Evolutionary conservation across 371 early-diverging fungal genomes (phyloP), one percentile per base, ranked within the genome.

Genomic region (Mucor sp.): DNA sequence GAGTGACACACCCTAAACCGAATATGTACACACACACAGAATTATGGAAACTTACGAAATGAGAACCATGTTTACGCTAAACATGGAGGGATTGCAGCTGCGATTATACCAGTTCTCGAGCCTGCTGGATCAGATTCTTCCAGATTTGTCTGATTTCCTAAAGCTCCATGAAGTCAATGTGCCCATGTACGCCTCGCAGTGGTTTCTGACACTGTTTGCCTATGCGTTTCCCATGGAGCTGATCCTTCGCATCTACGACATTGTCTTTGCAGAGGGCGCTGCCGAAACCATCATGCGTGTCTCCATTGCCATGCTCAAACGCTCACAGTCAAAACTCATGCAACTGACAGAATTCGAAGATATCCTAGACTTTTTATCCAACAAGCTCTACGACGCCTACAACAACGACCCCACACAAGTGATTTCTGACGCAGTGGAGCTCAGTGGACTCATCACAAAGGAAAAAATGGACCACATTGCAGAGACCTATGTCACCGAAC

Each of bases 131-230:
- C 95, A 96, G 66, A 74, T 85, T 25, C 75, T 96, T 68, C 98
- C 98, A 6, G 78, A 86, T 43, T 74, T 97, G 15, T 77, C 87
- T 37, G 78, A 82, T 21, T 96, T 96, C 71, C 80, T 97, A 50
- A 81, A 85, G 12, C 64, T 74, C 56, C 89, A 95, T 67, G 91
- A 91, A 58, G 87, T 98, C 19, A 85, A 88, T 66, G 82, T 93
- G 0, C 93, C 92, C 63, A 96, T 97, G 95, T 99, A 94, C 60
- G 97, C 93, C 2, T 91, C 94, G 8, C 94, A 93, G 72, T 95
- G 97, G 98, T 93, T 95, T 76, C 82, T 96, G 86, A 96, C 96
- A 3, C 64, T 94, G 50, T 96, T 96, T 81, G 93, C 95, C 0
- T 94, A 94, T 79, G 87, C 89, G 9, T 92, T 94, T 73, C 95